These are phyloP conservation scores for Handroanthus guayacan DNA, from an alignment of 257 asterid genomes.

Conservation along the genomic window DNA sequence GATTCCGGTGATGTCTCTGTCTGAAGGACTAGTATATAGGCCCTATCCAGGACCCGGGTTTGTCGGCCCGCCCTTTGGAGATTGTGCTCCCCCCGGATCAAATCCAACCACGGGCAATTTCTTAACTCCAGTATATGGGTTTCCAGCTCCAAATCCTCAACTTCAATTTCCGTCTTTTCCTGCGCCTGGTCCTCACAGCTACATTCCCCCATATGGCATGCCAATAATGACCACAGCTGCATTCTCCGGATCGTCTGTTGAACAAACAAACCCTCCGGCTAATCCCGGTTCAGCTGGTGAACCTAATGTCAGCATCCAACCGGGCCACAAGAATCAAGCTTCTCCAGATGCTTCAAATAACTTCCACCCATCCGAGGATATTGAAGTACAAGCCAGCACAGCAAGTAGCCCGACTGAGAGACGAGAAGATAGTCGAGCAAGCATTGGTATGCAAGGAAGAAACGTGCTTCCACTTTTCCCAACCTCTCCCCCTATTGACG, in stretches of 20 bases:
- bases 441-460: slow-evolving; percentile 38
- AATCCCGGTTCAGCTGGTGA: slow-evolving; percentile 35
- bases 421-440: slow-evolving; percentile 36
- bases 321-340: slow-evolving; percentile 41
- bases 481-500: slow-evolving; percentile 42
- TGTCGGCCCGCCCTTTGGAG: slow-evolving; percentile 42
- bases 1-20: slow-evolving; percentile 85
- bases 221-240: slow-evolving; percentile 54
- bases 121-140: slow-evolving; percentile 52
- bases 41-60: slow-evolving; percentile 73
- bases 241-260: slow-evolving; percentile 48
- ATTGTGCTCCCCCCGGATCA: slow-evolving; percentile 48
- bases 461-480: slow-evolving; percentile 67
- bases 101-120: slow-evolving; percentile 48
- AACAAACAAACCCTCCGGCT: slow-evolving; percentile 49
- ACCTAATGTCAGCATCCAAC: slow-evolving; percentile 38
- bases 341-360: slow-evolving; percentile 22
- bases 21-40: slow-evolving; percentile 85
- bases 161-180: slow-evolving; percentile 48
- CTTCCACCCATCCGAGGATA: slow-evolving; percentile 38
- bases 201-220: slow-evolving; percentile 61
- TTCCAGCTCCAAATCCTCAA: slow-evolving; percentile 50
- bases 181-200: slow-evolving; percentile 51
- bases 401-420: slow-evolving; percentile 63
- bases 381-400: slow-evolving; percentile 58